These are phyloP conservation scores for Cornus kousa DNA, from an alignment of 148 eudicot genomes.

Conservation along the genomic window DNA sequence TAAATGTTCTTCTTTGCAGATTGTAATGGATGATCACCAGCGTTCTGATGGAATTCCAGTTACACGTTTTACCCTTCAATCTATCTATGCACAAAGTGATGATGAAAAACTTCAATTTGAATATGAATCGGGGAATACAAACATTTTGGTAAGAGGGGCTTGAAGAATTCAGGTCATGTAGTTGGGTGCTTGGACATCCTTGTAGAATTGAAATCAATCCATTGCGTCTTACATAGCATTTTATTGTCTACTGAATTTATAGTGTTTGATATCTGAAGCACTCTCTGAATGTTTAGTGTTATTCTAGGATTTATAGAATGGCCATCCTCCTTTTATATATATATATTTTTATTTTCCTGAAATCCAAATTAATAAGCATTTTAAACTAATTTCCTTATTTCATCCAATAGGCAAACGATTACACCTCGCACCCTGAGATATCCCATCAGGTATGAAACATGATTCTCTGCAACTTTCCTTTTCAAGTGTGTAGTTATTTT, in stretches of 20 bases:
- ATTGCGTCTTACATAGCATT: not conserved
- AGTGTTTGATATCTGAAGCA: no score
- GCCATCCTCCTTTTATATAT: not conserved
- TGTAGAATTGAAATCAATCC: not conserved
- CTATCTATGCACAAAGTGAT: constrained; percentile 92
- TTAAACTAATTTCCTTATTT: constrained; percentile 11
- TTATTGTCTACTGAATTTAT: no score
- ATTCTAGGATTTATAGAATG: not conserved
- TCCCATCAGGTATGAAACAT: constrained; percentile 73
- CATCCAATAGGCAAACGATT: constrained; percentile 61
- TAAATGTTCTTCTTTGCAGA: constrained; percentile 45
- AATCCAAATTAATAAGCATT: not conserved
- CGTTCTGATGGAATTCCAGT: constrained; percentile 97
- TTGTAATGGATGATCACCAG: constrained; percentile 98
- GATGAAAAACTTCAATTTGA: constrained; percentile 96
- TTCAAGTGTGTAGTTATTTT: constrained; percentile 7
- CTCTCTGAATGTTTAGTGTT: not conserved
- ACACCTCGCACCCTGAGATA: constrained; percentile 76
- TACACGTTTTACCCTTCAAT: constrained; percentile 91
- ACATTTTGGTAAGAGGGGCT: constrained; percentile 67
- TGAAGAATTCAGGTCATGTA: not conserved
- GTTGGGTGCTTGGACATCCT: not conserved
- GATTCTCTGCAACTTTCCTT: not conserved
- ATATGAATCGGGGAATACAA: constrained; percentile 96
- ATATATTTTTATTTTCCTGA: not conserved